Evolutionary conservation across 2,329 filamentous ascomycete species (phyloP).

Genomic region (Pseudogymnoascus sp.): DNA sequence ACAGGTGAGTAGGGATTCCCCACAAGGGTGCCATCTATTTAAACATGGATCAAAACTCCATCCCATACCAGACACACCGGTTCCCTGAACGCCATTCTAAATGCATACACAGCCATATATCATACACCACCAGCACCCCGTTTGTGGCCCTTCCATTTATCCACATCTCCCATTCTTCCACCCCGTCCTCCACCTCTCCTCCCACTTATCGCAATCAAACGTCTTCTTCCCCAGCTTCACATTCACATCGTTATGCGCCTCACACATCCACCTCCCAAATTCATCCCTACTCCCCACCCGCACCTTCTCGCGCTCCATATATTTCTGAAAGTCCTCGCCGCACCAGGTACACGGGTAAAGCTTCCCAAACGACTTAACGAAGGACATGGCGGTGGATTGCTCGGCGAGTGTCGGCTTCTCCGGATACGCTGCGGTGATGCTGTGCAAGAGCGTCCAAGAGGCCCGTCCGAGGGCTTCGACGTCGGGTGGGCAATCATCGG

Average conservation of each 20-base stretch:
- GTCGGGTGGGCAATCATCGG: conserved; percentile 76
- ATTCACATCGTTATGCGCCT: conserved; percentile 83
- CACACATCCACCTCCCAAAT: conserved; percentile 76
- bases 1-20: background rate
- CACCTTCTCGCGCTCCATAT: conserved; percentile 62
- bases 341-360: conserved; percentile 96
- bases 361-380: conserved; percentile 73
- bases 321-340: conserved; percentile 80
- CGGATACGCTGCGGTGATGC: conserved; percentile 83
- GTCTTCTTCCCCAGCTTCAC: conserved; percentile 79
- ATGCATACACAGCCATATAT: background rate
- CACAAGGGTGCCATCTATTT: background rate
- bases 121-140: background rate
- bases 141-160: background rate
- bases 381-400: conserved; percentile 68
- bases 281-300: conserved; percentile 51
- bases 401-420: conserved; percentile 56
- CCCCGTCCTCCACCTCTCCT: conserved; percentile 89
- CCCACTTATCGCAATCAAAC: conserved; percentile 87
- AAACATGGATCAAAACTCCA: background rate
- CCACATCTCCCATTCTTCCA: conserved; percentile 55
- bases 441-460: conserved; percentile 90
- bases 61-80: background rate
- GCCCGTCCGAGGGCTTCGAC: conserved; percentile 79
- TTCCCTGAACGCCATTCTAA: background rate